phyloP scores from a whole-genome alignment of 768 basidiomycete species.

The Fistulinella prunicolor region DNA sequence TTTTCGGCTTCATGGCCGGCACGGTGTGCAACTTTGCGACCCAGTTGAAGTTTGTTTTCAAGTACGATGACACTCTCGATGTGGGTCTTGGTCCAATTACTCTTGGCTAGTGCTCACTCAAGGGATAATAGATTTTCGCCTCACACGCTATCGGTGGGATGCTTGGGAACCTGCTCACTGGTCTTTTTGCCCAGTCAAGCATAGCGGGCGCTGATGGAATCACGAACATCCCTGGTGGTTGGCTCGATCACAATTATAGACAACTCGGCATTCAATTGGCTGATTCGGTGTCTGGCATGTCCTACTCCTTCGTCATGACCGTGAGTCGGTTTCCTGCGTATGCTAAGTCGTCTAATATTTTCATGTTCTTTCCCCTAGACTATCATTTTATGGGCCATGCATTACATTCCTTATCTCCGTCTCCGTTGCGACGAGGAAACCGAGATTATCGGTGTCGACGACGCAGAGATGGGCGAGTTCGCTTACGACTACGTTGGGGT shows the following conservation, averaged over 20 bases:
- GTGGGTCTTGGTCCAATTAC: slow-evolving; percentile 36
- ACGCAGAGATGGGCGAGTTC: slow-evolving; percentile 86
- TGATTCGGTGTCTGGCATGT: slow-evolving; percentile 60
- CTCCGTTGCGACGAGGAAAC: slow-evolving; percentile 64
- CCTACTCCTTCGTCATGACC: slow-evolving; percentile 75
- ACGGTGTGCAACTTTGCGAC: slow-evolving; percentile 94
- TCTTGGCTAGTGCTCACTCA: neutral
- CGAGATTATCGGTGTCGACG: slow-evolving; percentile 85
- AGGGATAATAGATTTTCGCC: slow-evolving; percentile 71
- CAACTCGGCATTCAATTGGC: slow-evolving; percentile 89
- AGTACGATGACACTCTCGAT: slow-evolving; percentile 80
- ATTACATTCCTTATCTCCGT: slow-evolving; percentile 75
- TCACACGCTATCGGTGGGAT: slow-evolving; percentile 77
- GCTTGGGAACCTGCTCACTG: slow-evolving; percentile 82
- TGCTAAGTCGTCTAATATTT: neutral
- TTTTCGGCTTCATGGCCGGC: slow-evolving; percentile 83
- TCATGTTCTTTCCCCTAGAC: slow-evolving; percentile 40
- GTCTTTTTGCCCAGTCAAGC: slow-evolving; percentile 78
- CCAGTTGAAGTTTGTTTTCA: slow-evolving; percentile 80
- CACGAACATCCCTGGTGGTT: slow-evolving; percentile 70
- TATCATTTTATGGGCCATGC: slow-evolving; percentile 84
- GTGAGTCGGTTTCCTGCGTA: slow-evolving; percentile 38
- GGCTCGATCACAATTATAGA: slow-evolving; percentile 77
- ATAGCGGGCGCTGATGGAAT: slow-evolving; percentile 80
- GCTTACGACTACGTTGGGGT: slow-evolving; percentile 85